Percentiles rank a stretch among this genome's conserved stretches.
Conservation (phyloP, 306 rosid species). For the Chamaecrista fasciculata region DNA sequence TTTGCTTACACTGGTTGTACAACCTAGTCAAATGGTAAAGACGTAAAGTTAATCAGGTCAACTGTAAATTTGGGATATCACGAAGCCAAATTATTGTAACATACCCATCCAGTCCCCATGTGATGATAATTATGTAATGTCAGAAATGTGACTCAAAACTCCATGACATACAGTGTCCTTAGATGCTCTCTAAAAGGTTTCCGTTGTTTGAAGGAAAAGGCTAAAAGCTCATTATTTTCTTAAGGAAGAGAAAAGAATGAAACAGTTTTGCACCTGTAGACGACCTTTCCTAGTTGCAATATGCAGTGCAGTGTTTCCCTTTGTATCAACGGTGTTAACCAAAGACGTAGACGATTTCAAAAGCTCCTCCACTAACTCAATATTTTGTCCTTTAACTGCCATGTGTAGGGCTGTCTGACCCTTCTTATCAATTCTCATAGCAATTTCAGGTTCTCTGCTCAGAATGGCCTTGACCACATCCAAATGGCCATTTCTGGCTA, state of each 20-base stretch:
- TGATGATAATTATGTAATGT: not conserved
- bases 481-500: constrained; percentile 70
- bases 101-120: not conserved
- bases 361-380: constrained; percentile 60
- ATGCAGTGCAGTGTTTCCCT: constrained; percentile 75
- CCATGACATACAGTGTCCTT: not conserved
- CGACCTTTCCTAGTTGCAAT: constrained; percentile 68
- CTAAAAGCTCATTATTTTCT: constrained; percentile 11
- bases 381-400: constrained; percentile 75
- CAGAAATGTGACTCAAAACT: constrained; percentile 9
- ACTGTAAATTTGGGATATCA: constrained; percentile 5
- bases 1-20: constrained; percentile 19
- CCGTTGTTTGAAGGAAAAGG: constrained; percentile 1
- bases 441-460: constrained; percentile 54
- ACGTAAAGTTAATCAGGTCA: not conserved
- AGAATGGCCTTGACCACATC: constrained; percentile 60
- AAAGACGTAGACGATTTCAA: constrained; percentile 44
- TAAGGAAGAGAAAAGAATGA: not conserved
- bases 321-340: constrained; percentile 57
- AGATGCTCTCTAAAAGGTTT: constrained; percentile 3
- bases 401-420: constrained; percentile 85
- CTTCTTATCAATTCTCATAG: constrained; percentile 58
- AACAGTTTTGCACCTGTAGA: constrained; percentile 44
- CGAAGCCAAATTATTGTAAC: constrained; percentile 2
- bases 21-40: constrained; percentile 16